A percentile compares a stretch with the other conserved stretches of the same genome.
Evolutionary conservation across 164 flowering plant species (phyloP).

Genomic region (Vitis rupestris): DNA sequence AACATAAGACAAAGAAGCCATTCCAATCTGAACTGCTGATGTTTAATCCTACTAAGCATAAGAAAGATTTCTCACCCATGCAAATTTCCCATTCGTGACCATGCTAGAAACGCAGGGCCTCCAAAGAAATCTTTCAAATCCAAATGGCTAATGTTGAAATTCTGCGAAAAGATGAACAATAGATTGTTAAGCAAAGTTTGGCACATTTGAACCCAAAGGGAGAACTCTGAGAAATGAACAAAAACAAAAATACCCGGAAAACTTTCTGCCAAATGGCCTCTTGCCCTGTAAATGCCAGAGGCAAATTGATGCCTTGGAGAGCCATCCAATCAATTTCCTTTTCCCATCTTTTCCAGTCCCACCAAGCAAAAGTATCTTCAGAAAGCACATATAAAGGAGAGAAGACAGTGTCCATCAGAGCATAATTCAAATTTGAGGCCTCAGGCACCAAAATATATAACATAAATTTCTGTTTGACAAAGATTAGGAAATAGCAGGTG

Average conservation of each 20-base stretch:
- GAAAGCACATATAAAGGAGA: slow-evolving; percentile 5
- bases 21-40: no score
- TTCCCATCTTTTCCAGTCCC: slow-evolving; percentile 90
- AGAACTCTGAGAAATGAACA: neutral
- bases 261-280: slow-evolving; percentile 86
- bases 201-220: neutral
- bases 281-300: slow-evolving; percentile 78
- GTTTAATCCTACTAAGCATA: no score
- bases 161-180: slow-evolving; percentile 32
- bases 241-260: slow-evolving; percentile 48
- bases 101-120: slow-evolving; percentile 83
- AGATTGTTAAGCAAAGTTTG: neutral
- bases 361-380: slow-evolving; percentile 78
- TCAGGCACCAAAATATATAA: neutral
- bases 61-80: slow-evolving; percentile 48
- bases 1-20: no score
- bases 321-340: slow-evolving; percentile 94
- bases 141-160: slow-evolving; percentile 54
- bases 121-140: slow-evolving; percentile 76
- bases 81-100: slow-evolving; percentile 85
- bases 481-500: neutral
- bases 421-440: neutral
- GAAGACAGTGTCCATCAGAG: neutral
- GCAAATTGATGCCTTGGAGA: slow-evolving; percentile 74
- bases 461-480: neutral